Evolutionary conservation across 495 filamentous ascomycete species (phyloP).

Genomic region (Thermochaetoides thermophila): DNA sequence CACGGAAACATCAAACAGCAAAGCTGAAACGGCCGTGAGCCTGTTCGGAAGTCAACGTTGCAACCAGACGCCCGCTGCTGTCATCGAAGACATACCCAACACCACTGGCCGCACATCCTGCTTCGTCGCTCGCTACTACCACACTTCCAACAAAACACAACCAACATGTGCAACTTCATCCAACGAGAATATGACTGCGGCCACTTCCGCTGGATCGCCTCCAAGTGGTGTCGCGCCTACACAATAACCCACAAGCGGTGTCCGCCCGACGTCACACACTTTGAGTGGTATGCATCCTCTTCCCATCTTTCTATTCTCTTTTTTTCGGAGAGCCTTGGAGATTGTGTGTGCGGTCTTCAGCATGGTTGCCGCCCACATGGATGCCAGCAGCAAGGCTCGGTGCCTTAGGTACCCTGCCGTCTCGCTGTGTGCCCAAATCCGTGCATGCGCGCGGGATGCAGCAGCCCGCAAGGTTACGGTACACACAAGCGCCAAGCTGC

Average conservation of each 20-base stretch:
- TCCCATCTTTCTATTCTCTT: too few relatives aligned
- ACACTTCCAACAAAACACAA: not conserved
- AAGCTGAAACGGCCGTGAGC: too few relatives aligned
- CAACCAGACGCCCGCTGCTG: not conserved
- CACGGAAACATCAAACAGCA: too few relatives aligned
- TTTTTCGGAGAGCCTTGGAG: too few relatives aligned
- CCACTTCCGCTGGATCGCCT: constrained; percentile 17
- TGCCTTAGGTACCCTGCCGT: too few relatives aligned
- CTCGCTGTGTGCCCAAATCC: too few relatives aligned
- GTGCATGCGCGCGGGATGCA: too few relatives aligned
- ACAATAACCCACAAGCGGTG: constrained; percentile 11
- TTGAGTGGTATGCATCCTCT: constrained; percentile 7
- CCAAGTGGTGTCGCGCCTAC: constrained; percentile 15
- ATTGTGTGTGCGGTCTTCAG: too few relatives aligned
- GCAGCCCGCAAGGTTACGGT: too few relatives aligned
- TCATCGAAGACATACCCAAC: not conserved
- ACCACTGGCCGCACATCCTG: not conserved
- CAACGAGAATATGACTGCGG: constrained; percentile 14
- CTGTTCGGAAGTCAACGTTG: too few relatives aligned
- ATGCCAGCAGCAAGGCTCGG: not conserved
- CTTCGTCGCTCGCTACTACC: not conserved
- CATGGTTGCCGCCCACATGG: too few relatives aligned
- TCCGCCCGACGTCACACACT: constrained; percentile 12
- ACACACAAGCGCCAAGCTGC: too few relatives aligned
- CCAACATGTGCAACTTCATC: constrained; percentile 7